Evolutionary conservation across 345 rosid genomes (phyloP), one percentile per base, ranked within the genome.

Genomic region (Hypericum androsaemum): DNA sequence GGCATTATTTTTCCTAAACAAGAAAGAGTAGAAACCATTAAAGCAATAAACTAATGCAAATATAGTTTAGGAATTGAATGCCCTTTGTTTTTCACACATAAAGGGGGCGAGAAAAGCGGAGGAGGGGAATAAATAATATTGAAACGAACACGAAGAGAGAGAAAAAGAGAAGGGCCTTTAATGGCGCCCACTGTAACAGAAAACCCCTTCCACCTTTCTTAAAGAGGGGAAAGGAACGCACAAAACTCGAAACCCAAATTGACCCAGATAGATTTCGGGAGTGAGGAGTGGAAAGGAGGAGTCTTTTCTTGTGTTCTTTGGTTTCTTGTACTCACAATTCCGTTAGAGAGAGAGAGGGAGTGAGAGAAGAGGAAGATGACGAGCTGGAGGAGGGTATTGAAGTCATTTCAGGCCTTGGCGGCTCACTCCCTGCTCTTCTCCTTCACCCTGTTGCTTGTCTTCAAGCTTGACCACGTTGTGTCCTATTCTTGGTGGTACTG

Each of bases 321-420:
- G 32, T 22, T 22, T 22, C 32, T 22, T 22, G 2, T 22, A 22
- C 32, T 22, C 32, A 22, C 32, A 22, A 22, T 22, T 22, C 32
- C 32, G 32, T 22, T 22, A 22, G 32, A 22, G 32, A 22, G 32
- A 22, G 32, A 22, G n/a, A n/a, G n/a, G n/a, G n/a, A n/a, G n/a
- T n/a, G n/a, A n/a, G n/a, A 22, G 32, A 22, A 4, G 32, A 22
- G 32, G 32, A 22, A 58, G 61, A 79, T 22, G 74, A 84, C 82
- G 94, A 77, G 74, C 71, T 77, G 95, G 87, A 65, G 87, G 56
- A 82, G 98, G 76, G 84, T 82, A 58, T 76, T 87, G 68, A 84
- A 82, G 82, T 87, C 96, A 43, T 75, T 65, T 14, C 98, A 80
- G 86, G 83, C 96, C 49, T 70, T 84, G 70, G 80, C 72, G 5